Evolutionary conservation across 495 filamentous ascomycete genomes (phyloP).

Genomic region (Ramalina peruviana): DNA sequence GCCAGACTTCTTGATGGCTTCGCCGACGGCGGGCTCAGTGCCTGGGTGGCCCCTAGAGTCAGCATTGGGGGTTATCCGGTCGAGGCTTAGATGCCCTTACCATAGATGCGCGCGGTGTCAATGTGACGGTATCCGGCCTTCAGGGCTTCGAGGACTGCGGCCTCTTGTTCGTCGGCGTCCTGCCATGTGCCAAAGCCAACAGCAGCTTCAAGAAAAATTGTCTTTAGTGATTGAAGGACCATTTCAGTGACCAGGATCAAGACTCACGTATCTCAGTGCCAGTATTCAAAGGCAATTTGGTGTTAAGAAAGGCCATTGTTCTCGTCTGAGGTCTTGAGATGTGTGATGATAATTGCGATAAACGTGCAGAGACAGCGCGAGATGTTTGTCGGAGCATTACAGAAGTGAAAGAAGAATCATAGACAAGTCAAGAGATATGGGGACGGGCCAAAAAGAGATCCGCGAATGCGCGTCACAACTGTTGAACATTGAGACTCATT

Average conservation of each 20-base stretch:
- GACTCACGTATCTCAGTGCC: conserved; percentile 31
- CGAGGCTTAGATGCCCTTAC: conserved; percentile 29
- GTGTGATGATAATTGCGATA: conserved; percentile 12
- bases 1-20: conserved; percentile 40
- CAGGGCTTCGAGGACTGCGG: conserved; percentile 31
- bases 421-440: background rate
- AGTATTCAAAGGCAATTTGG: conserved; percentile 34
- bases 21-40: conserved; percentile 34
- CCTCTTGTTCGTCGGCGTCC: conserved; percentile 31
- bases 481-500: no score
- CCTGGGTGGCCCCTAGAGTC: conserved; percentile 40
- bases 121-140: conserved; percentile 49
- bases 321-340: conserved; percentile 1
- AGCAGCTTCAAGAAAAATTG: conserved; percentile 3
- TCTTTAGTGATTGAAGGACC: background rate
- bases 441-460: background rate
- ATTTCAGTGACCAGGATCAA: background rate
- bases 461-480: background rate
- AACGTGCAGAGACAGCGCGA: conserved; percentile 4
- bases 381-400: conserved; percentile 6
- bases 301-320: conserved; percentile 20
- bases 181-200: conserved; percentile 32
- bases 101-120: conserved; percentile 41
- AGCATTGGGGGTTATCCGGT: conserved; percentile 48
- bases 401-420: background rate